A percentile compares a stretch with the other conserved stretches of the same genome.
phyloP scores from a whole-genome alignment of 108 stramenopile genomes.

The Pseudonitzschia multiseries region DNA sequence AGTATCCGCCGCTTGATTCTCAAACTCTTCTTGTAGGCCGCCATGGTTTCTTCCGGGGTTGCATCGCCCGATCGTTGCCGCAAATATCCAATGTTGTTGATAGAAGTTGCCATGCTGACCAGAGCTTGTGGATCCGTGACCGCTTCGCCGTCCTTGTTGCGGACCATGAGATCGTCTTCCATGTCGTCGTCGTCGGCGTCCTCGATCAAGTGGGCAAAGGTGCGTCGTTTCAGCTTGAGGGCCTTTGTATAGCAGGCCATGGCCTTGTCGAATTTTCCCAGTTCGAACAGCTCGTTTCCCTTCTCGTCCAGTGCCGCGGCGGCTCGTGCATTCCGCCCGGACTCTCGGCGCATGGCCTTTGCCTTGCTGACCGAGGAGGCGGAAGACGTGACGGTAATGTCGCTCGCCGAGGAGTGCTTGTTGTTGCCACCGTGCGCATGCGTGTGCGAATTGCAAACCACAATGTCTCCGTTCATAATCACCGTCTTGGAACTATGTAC shows the following conservation, averaged over 20 bases:
- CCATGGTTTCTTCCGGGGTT: slow-evolving; percentile 54
- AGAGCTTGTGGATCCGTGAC: slow-evolving; percentile 30
- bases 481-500: neutral
- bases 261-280: slow-evolving; percentile 52
- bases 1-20: slow-evolving; percentile 55
- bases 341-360: slow-evolving; percentile 16
- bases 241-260: slow-evolving; percentile 50
- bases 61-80: slow-evolving; percentile 55
- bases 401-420: too few relatives aligned
- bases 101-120: slow-evolving; percentile 63
- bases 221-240: slow-evolving; percentile 48
- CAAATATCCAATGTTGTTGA: slow-evolving; percentile 68
- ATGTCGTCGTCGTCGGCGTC: slow-evolving; percentile 29
- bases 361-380: slow-evolving; percentile 10
- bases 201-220: slow-evolving; percentile 33
- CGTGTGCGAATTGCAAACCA: neutral
- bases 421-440: neutral
- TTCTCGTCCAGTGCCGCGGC: slow-evolving; percentile 49
- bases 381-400: slow-evolving; percentile 3
- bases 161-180: slow-evolving; percentile 8
- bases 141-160: neutral
- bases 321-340: slow-evolving; percentile 37
- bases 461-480: slow-evolving; percentile 20
- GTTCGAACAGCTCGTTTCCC: slow-evolving; percentile 54
- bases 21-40: slow-evolving; percentile 60